phyloP scores from a whole-genome alignment of 2,329 filamentous ascomycete species.

The Monilinia fructicola region DNA sequence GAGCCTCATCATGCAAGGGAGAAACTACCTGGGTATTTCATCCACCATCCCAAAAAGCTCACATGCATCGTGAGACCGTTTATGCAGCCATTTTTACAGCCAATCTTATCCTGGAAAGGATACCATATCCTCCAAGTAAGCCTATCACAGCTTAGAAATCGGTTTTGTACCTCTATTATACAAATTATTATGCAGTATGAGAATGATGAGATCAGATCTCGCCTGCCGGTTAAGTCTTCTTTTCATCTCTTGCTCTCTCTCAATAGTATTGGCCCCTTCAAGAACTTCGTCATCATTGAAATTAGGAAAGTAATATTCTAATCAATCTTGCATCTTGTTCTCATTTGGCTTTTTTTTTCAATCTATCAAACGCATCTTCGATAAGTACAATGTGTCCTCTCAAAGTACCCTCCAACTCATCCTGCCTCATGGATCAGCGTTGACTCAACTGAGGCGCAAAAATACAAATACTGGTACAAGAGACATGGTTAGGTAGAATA shows the following conservation, averaged over 20 bases:
- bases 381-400: constrained; percentile 32
- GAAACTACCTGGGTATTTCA: no score
- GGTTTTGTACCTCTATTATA: neutral
- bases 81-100: neutral
- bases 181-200: neutral
- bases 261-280: constrained; percentile 30
- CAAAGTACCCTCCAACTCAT: constrained; percentile 31
- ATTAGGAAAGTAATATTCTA: neutral
- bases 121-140: neutral
- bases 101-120: neutral
- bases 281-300: constrained; percentile 8
- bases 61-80: neutral
- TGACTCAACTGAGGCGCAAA: neutral
- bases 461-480: neutral
- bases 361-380: constrained; percentile 30
- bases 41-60: constrained; percentile 8
- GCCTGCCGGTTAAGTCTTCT: constrained; percentile 24
- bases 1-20: constrained; percentile 4
- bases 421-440: constrained; percentile 24
- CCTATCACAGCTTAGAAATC: neutral
- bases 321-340: constrained; percentile 29
- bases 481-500: neutral
- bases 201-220: constrained; percentile 16
- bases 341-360: constrained; percentile 30
- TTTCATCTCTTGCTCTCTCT: constrained; percentile 28